Evolutionary conservation across 139 green algal species (phyloP).

Genomic region (Micractinium conductrix): DNA sequence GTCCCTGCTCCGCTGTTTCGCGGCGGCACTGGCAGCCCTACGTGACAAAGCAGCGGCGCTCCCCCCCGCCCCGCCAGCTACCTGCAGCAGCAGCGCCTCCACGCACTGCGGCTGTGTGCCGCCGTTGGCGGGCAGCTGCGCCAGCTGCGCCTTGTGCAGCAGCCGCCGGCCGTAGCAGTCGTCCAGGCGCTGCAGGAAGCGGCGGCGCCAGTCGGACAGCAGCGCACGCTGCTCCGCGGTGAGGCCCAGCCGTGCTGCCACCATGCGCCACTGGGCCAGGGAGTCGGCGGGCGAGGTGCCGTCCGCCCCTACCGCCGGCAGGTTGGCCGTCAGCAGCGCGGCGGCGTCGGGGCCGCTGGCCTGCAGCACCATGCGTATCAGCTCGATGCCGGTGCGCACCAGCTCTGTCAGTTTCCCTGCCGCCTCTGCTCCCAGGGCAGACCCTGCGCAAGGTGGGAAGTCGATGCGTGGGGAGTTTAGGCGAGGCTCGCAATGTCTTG

Average conservation of each 20-base stretch:
- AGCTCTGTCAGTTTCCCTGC: neutral
- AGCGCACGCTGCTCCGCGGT: neutral
- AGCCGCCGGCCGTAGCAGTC: conserved; percentile 28
- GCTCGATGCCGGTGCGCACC: conserved; percentile 24
- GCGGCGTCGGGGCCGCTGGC: conserved; percentile 10
- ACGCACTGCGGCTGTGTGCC: conserved; percentile 31
- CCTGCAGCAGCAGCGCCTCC: conserved; percentile 45
- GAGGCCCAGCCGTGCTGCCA: conserved; percentile 19
- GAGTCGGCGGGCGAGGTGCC: conserved; percentile 5
- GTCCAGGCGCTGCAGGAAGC: conserved; percentile 29
- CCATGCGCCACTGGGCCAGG: conserved; percentile 23
- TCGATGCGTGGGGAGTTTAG: no score
- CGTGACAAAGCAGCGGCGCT: no score
- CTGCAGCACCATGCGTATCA: conserved; percentile 34
- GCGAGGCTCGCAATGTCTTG: no score
- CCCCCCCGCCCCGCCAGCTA: no score
- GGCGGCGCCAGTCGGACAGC: conserved; percentile 33
- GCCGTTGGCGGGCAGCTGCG: neutral
- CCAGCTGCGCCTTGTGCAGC: conserved; percentile 34
- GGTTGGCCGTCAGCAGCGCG: neutral
- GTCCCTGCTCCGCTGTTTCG: no score
- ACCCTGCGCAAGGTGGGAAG: no score
- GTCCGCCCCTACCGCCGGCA: neutral
- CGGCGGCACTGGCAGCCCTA: no score
- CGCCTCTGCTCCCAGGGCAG: neutral